These are phyloP conservation scores for Fraxinus xanthoxyloides DNA, from an alignment of 305 asterid genomes.

Conservation along the genomic window DNA sequence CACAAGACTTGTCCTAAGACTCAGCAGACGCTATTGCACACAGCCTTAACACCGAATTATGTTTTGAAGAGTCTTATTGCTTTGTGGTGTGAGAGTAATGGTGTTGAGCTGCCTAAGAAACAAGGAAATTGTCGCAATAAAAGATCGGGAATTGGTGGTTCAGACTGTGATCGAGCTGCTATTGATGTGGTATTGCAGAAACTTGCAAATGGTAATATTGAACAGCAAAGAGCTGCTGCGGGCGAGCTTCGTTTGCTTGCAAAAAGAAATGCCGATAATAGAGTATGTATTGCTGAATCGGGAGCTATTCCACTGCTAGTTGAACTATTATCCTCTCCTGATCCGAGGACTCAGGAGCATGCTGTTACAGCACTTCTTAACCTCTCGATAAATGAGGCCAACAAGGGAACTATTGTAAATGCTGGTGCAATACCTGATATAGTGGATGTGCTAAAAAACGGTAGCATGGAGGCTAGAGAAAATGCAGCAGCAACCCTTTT, in stretches of 20 bases:
- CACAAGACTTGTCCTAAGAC: slow-evolving; percentile 97
- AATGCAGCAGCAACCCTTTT: slow-evolving; percentile 57
- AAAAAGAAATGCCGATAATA: slow-evolving; percentile 83
- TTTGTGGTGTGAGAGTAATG: slow-evolving; percentile 91
- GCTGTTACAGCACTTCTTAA: slow-evolving; percentile 93
- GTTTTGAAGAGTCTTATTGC: slow-evolving; percentile 86
- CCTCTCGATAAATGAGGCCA: slow-evolving; percentile 84
- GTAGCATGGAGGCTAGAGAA: slow-evolving; percentile 54
- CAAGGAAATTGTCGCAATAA: slow-evolving; percentile 58
- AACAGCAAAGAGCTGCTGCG: slow-evolving; percentile 85
- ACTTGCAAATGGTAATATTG: slow-evolving; percentile 66
- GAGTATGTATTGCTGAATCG: slow-evolving; percentile 88
- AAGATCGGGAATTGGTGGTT: slow-evolving; percentile 55
- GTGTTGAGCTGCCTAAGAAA: slow-evolving; percentile 79
- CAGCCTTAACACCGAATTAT: slow-evolving; percentile 88
- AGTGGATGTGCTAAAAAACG: slow-evolving; percentile 40
- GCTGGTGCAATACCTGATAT: slow-evolving; percentile 81
- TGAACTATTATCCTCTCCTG: slow-evolving; percentile 73
- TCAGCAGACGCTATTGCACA: slow-evolving; percentile 79
- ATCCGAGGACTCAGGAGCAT: slow-evolving; percentile 83
- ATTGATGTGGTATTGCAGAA: slow-evolving; percentile 60
- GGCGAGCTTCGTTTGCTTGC: slow-evolving; percentile 98
- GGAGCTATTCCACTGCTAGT: slow-evolving; percentile 90
- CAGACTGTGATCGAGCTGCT: slow-evolving; percentile 78
- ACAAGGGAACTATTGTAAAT: slow-evolving; percentile 79